phyloP scores from a whole-genome alignment of 2,329 filamentous ascomycete genomes.

The Chaetomiaceae sp. region DNA sequence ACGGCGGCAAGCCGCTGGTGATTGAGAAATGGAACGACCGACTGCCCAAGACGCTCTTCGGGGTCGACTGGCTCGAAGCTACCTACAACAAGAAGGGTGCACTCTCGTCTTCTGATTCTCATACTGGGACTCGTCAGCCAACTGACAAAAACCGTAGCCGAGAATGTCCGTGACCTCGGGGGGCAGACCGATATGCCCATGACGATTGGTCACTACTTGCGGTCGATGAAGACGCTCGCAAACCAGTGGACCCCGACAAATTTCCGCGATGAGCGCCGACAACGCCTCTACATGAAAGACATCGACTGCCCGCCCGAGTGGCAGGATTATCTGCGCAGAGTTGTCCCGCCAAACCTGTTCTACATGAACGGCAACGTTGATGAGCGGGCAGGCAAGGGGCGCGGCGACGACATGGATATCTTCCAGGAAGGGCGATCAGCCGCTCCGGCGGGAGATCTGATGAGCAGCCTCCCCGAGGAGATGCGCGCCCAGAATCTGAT shows the following conservation, averaged over 20 bases:
- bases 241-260: conserved; percentile 73
- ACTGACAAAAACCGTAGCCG: conserved; percentile 46
- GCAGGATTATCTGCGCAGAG: conserved; percentile 69
- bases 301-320: conserved; percentile 90
- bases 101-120: neutral
- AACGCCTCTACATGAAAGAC: conserved; percentile 92
- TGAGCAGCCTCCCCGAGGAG: conserved; percentile 79
- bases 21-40: conserved; percentile 80
- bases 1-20: conserved; percentile 79
- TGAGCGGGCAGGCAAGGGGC: conserved; percentile 29
- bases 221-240: conserved; percentile 76
- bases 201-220: conserved; percentile 83
- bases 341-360: conserved; percentile 76
- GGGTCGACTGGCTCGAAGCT: conserved; percentile 69
- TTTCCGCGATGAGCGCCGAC: conserved; percentile 70
- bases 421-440: conserved; percentile 47
- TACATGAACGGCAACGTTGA: conserved; percentile 80
- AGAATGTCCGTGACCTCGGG: conserved; percentile 76
- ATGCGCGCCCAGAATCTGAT: conserved; percentile 96
- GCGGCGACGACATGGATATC: conserved; percentile 29
- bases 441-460: conserved; percentile 78
- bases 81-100: conserved; percentile 75
- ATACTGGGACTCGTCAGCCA: neutral
- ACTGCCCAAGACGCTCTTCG: conserved; percentile 73
- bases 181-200: conserved; percentile 70